Evolutionary conservation across 768 basidiomycete genomes (phyloP), one percentile per base, ranked within the genome.

Genomic region (Lenzites betulinus): DNA sequence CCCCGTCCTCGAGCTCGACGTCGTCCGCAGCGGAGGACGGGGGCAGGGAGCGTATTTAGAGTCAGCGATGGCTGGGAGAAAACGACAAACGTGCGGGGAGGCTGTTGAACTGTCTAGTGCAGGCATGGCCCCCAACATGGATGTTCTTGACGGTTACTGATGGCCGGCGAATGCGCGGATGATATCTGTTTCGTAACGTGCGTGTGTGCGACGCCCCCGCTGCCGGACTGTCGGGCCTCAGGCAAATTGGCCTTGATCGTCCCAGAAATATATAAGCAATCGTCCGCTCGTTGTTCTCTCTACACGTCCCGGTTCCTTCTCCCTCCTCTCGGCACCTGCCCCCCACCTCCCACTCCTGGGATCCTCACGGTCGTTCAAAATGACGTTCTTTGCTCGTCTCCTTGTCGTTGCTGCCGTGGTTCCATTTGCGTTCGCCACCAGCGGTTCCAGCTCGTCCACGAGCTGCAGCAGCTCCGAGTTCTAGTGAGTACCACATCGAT

Each of bases 331-430:
- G 66, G 15, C 47, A 64, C 68, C 64, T 66, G 67, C 58, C 59
- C 66, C 59, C 54, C 60, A 55, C 51, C 65, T 70, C 69, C 73
- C 75, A 59, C 68, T 75, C 74, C 60, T 69, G 74, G 71, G 59
- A 59, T 39, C 51, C 57, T 58, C 59, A 66, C 67, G 59, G 64
- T 72, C 67, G 52, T 73, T 70, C 51, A 70, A 54, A 35, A 79
- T 78, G 78, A 64, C 76, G 52, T 64, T 74, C 64, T 65, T 76
- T 66, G 59, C 70, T 47, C 74, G 72, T 60, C 59, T 75, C 56
- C 62, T 71, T 52, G 63, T 78, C 59, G 67, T 78, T 49, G 72
- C 75, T 20, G 71, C 75, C 48, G 71, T 73, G 52, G 67, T 73
- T 50, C 72, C 74, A n/a, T 66, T 67, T 42, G 70, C 53, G 33